Evolutionary conservation across 2,329 filamentous ascomycete genomes (phyloP).

Genomic region (Pseudogymnoascus sp.): DNA sequence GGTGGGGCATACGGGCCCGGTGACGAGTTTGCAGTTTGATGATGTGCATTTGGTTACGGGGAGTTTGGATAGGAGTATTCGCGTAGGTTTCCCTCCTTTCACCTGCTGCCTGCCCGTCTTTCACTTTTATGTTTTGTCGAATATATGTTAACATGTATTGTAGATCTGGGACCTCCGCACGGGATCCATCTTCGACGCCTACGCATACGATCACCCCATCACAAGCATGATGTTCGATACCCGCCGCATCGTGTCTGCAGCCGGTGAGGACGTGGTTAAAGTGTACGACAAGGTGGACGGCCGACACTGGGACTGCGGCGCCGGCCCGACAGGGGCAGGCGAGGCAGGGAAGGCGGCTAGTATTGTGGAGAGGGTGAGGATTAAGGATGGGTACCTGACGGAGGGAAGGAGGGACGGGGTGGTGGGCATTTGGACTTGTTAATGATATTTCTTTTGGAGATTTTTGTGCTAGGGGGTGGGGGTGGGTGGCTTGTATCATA

Average conservation of each 20-base stretch:
- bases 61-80: conserved; percentile 83
- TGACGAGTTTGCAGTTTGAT: conserved; percentile 93
- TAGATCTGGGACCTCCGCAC: conserved; percentile 98
- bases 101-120: neutral
- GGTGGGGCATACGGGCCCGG: conserved; percentile 89
- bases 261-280: conserved; percentile 89
- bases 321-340: conserved; percentile 63
- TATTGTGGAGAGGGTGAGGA: conserved; percentile 75
- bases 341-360: conserved; percentile 51
- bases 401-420: conserved; percentile 83
- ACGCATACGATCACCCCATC: conserved; percentile 85
- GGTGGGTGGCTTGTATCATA: neutral
- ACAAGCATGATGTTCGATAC: conserved; percentile 97
- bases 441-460: conserved; percentile 14
- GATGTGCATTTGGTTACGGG: conserved; percentile 92
- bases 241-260: conserved; percentile 80
- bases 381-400: conserved; percentile 89
- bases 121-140: neutral
- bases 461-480: neutral
- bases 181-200: conserved; percentile 90
- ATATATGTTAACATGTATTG: conserved; percentile 9
- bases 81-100: conserved; percentile 53
- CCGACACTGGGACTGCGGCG: conserved; percentile 91
- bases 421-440: conserved; percentile 85
- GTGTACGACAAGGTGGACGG: conserved; percentile 97